phyloP scores from a whole-genome alignment of 2,329 filamentous ascomycete genomes.

The Macrophomina tecta region DNA sequence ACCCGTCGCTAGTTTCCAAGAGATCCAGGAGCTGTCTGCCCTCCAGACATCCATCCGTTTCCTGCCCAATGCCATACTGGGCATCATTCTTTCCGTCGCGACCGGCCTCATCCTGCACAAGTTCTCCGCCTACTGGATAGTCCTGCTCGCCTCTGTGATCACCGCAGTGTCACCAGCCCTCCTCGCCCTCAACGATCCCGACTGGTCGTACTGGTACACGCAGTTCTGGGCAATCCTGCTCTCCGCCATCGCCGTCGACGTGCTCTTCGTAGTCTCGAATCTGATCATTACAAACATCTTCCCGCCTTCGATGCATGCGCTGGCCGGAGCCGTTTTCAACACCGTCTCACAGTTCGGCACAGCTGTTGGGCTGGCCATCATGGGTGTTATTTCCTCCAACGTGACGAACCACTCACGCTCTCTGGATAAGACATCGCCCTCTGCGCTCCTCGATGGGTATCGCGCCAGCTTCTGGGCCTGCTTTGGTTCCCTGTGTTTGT shows the following conservation, averaged over 20 bases:
- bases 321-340: slow-evolving; percentile 55
- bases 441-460: slow-evolving; percentile 50
- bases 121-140: slow-evolving; percentile 51
- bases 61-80: slow-evolving; percentile 49
- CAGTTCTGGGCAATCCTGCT: slow-evolving; percentile 53
- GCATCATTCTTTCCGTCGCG: slow-evolving; percentile 50
- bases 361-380: slow-evolving; percentile 47
- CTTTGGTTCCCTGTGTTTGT: slow-evolving; percentile 44
- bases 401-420: slow-evolving; percentile 35
- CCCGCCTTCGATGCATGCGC: slow-evolving; percentile 48
- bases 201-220: slow-evolving; percentile 53
- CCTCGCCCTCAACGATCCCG: slow-evolving; percentile 28
- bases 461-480: slow-evolving; percentile 51
- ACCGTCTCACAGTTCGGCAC: slow-evolving; percentile 52
- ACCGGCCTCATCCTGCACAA: slow-evolving; percentile 56
- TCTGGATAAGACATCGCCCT: slow-evolving; percentile 39
- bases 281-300: slow-evolving; percentile 52
- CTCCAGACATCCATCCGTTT: slow-evolving; percentile 50
- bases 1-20: slow-evolving; percentile 42
- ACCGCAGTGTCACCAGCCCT: slow-evolving; percentile 32
- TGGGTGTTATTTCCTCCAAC: slow-evolving; percentile 45
- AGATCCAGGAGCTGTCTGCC: slow-evolving; percentile 44
- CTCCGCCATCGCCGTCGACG: slow-evolving; percentile 52
- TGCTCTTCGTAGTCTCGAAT: slow-evolving; percentile 52
- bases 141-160: slow-evolving; percentile 46